Evolutionary conservation across 805 yeast species (phyloP).

Genomic region (Torulaspora indica): DNA sequence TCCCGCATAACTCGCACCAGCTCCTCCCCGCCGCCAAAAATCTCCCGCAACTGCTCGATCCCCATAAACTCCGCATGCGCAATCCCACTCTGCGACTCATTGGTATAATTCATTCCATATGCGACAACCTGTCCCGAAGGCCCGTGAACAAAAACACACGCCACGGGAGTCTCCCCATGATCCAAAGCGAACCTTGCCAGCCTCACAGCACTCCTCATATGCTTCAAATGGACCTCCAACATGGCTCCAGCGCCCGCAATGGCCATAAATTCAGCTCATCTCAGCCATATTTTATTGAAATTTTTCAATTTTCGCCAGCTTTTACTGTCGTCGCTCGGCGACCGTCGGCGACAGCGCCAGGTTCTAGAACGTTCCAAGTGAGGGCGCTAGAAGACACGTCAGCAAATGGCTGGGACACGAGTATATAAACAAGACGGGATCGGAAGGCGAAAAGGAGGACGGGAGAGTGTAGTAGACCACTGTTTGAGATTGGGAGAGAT

Average conservation of each 20-base stretch:
- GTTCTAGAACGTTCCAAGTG: neutral
- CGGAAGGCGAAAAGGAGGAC: neutral
- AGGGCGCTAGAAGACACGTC: neutral
- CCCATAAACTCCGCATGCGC: constrained; percentile 92
- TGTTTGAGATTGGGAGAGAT: neutral
- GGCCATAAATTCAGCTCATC: neutral
- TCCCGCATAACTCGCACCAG: constrained; percentile 44
- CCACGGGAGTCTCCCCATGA: constrained; percentile 78
- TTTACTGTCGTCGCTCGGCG: neutral
- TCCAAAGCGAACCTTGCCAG: constrained; percentile 62
- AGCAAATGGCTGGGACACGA: neutral
- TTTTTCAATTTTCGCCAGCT: neutral
- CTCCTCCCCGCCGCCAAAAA: constrained; percentile 19
- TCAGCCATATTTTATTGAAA: neutral
- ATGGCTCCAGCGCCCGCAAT: neutral
- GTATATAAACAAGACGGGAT: neutral
- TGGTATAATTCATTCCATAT: constrained; percentile 81
- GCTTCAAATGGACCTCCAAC: constrained; percentile 22
- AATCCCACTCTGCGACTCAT: constrained; percentile 77
- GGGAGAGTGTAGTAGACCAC: neutral
- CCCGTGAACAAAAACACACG: constrained; percentile 61
- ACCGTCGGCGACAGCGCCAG: neutral
- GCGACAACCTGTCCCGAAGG: constrained; percentile 51
- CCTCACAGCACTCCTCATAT: constrained; percentile 49
- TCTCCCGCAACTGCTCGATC: constrained; percentile 47